Percentiles rank a stretch among this genome's conserved stretches.
Conservation (phyloP, 2,329 filamentous ascomycete genomes). For the Aspergillus eucalypticola region DNA sequence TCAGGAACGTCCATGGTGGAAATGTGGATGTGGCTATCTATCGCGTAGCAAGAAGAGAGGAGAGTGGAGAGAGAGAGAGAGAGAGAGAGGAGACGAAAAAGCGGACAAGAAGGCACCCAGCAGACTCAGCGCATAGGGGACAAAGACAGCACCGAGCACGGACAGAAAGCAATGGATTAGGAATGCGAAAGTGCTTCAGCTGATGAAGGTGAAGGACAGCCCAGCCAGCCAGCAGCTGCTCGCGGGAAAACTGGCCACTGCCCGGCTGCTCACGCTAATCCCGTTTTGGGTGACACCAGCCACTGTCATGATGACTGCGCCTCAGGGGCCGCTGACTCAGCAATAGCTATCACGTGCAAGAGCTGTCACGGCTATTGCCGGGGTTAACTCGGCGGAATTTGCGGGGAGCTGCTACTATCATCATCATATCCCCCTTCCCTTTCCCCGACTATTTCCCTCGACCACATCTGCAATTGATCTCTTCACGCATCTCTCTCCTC, state of each 20-base stretch:
- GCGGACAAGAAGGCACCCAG: conserved; percentile 5
- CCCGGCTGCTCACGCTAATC: conserved; percentile 13
- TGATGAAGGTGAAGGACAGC: neutral
- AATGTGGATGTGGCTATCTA: conserved; percentile 1
- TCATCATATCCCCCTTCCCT: neutral
- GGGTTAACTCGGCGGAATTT: conserved; percentile 1
- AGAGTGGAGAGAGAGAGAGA: neutral
- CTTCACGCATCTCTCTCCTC: neutral
- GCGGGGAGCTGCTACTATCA: conserved; percentile 2
- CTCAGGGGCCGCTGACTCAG: conserved; percentile 11
- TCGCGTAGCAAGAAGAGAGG: neutral
- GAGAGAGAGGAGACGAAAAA: conserved; percentile 8
- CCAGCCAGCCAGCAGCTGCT: neutral
- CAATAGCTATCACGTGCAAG: conserved; percentile 11
- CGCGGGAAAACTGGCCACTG: conserved; percentile 36
- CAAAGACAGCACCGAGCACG: neutral
- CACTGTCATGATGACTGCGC: conserved; percentile 20
- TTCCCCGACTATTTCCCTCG: neutral
- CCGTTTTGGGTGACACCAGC: conserved; percentile 19
- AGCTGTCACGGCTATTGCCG: neutral
- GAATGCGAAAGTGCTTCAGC: conserved; percentile 1
- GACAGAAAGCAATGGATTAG: neutral
- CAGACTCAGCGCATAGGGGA: neutral
- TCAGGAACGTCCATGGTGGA: conserved; percentile 77
- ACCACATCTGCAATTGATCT: neutral